Conservation (phyloP, 2,329 filamentous ascomycete genomes). For the Fusarium devonianum region DNA sequence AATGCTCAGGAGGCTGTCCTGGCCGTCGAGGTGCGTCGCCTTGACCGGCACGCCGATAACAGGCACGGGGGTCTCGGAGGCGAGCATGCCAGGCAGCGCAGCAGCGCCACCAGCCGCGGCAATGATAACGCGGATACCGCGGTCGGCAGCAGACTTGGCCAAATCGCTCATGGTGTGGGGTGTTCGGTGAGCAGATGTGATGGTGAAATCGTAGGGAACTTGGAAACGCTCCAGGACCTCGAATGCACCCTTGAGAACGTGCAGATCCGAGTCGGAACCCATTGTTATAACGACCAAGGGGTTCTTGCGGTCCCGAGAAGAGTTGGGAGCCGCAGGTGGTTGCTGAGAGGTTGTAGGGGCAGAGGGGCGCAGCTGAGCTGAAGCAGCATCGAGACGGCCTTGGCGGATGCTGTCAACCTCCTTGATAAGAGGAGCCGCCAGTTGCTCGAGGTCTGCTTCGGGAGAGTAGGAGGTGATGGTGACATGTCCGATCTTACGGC, state of each 20-base stretch:
- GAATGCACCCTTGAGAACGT: conserved; percentile 70
- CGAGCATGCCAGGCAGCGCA: conserved; percentile 77
- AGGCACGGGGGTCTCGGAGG: conserved; percentile 73
- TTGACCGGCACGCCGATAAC: conserved; percentile 82
- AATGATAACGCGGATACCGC: conserved; percentile 76
- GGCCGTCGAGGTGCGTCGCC: conserved; percentile 74
- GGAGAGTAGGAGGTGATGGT: conserved; percentile 78
- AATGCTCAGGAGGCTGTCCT: conserved; percentile 75
- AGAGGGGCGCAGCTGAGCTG: conserved; percentile 48
- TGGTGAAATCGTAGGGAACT: conserved; percentile 76
- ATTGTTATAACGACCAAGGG: conserved; percentile 80
- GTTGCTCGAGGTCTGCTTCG: conserved; percentile 64
- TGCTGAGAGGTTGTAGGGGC: conserved; percentile 24
- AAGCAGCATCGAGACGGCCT: conserved; percentile 57
- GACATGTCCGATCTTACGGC: conserved; percentile 94
- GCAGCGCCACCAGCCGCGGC: conserved; percentile 79
- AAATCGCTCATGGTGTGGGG: conserved; percentile 74
- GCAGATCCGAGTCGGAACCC: conserved; percentile 82
- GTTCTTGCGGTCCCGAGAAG: conserved; percentile 42
- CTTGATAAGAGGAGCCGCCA: conserved; percentile 73
- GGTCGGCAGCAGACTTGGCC: conserved; percentile 66
- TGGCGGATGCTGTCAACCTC: conserved; percentile 65
- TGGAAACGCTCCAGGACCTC: conserved; percentile 72
- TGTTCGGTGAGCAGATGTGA: conserved; percentile 82
- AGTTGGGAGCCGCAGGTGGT: conserved; percentile 2